Conservation (phyloP, 352 stramenopile genomes). For the Phytopythium delawarense region DNA sequence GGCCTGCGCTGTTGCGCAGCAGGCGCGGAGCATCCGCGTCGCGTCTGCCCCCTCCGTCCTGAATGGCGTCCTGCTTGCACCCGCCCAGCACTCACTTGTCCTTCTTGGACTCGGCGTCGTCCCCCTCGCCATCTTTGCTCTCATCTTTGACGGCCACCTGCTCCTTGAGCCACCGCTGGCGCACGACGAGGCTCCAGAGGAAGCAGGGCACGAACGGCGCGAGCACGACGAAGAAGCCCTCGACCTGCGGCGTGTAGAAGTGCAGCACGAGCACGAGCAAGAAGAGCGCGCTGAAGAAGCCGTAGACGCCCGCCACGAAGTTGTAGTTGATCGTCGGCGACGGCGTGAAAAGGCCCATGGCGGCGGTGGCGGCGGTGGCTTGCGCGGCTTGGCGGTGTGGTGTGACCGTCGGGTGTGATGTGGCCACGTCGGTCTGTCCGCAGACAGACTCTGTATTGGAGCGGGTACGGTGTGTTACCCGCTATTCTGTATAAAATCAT, state of each 20-base stretch:
- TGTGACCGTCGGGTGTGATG: neutral
- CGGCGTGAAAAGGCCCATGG: conserved; percentile 52
- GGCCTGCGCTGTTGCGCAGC: no score
- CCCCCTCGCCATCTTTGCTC: conserved; percentile 15
- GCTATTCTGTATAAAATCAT: no score
- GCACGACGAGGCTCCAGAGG: conserved; percentile 79
- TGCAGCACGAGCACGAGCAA: conserved; percentile 55
- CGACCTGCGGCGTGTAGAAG: conserved; percentile 55
- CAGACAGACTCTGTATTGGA: neutral
- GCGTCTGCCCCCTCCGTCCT: no score
- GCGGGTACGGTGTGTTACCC: neutral
- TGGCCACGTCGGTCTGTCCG: neutral
- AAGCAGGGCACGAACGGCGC: conserved; percentile 80
- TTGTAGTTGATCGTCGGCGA: conserved; percentile 88
- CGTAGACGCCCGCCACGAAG: conserved; percentile 82
- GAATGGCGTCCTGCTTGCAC: neutral
- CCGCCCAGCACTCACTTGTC: conserved; percentile 17
- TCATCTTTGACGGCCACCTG: conserved; percentile 5
- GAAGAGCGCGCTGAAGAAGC: conserved; percentile 55
- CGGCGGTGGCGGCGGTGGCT: neutral
- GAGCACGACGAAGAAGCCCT: conserved; percentile 85
- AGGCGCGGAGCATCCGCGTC: no score
- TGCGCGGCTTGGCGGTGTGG: no score
- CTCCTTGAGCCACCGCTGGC: conserved; percentile 59
- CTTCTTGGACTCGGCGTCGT: conserved; percentile 19